Conservation (phyloP, 257 asterid genomes). For the Solanum rostratum region DNA sequence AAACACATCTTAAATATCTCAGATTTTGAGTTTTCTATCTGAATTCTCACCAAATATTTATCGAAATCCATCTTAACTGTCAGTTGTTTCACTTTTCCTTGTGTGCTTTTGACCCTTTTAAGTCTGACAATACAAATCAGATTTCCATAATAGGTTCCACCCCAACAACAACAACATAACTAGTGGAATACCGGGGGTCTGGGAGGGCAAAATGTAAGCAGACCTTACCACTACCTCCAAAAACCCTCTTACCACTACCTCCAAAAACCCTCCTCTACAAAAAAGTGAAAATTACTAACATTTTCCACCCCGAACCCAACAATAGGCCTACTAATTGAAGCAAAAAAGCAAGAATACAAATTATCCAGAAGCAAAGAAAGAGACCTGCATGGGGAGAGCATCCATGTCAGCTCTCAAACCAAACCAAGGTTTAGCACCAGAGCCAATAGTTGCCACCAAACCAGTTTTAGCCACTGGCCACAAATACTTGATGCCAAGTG, state of each 20-base stretch:
- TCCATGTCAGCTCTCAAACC: conserved; percentile 93
- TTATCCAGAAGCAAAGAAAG: neutral
- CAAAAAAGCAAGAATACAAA: neutral
- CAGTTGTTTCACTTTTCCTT: too few relatives aligned
- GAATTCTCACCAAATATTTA: neutral
- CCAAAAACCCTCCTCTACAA: too few relatives aligned
- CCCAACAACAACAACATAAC: too few relatives aligned
- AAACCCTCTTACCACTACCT: too few relatives aligned
- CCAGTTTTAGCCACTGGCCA: conserved; percentile 90
- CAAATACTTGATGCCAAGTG: conserved; percentile 46
- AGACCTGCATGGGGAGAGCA: conserved; percentile 82
- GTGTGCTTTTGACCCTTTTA: too few relatives aligned
- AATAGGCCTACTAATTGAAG: neutral
- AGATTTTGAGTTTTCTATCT: neutral
- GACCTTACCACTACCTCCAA: too few relatives aligned
- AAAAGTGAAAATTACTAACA: neutral
- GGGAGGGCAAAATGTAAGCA: too few relatives aligned
- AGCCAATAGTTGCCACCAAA: conserved; percentile 62
- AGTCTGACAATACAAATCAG: neutral
- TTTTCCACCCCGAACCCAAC: neutral
- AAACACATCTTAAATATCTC: neutral
- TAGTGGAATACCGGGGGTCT: too few relatives aligned
- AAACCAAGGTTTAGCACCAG: conserved; percentile 61
- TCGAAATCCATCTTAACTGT: neutral
- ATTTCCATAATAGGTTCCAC: neutral